Evolutionary conservation across 2,329 filamentous ascomycete genomes (phyloP), one percentile per base, ranked within the genome.

Genomic region (Nothophaeocryptopus gaeumannii): DNA sequence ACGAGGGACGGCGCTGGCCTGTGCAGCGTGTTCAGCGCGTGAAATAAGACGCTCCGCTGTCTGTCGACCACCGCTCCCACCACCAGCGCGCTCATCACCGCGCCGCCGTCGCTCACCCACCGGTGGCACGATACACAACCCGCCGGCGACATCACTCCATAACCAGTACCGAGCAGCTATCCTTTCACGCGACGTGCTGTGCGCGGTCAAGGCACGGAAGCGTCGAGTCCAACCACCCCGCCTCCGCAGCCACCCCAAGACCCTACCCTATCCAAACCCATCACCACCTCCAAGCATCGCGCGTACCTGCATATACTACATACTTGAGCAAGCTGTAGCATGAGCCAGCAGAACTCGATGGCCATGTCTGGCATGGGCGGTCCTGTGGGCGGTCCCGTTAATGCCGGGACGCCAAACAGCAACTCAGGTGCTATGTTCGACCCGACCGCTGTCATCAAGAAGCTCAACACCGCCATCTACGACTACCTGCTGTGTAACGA

Each of bases 401-500:
- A 61, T 50, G 61, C 56, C 13, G 58, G 59, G 45, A 66, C 63
- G 14, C 63, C 64, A 35, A 62, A 54, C 44, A 63, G 63, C 40
- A 26, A 26, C 20, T 26, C 20, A 4, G 20, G 20, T 7, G 55
- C 51, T 14, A 47, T 38, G 30, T 51, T 58, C 39, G 50, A 54
- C 30, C 39, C 53, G 31, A 63, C 75, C 75, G 65, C 78, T 79
- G 78, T 86, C 85, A 54, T 65, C 51, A 67, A 65, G 51, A 62
- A 70, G 56, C 81, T 93, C 44, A 91, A 92, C 73, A 92, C 88
- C 14, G 91, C 91, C 69, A 93, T 93, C 59, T 93, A 92, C 77
- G 88, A 93, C 66, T 92, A 93, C 69, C 92, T 97, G 58, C 76
- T 96, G 59, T 89, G 88, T 64, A 87, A 89, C 69, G 81, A 84